Evolutionary conservation across 1,284 basidiomycete species (phyloP).

Genomic region (Moesziomyces globuligerus): DNA sequence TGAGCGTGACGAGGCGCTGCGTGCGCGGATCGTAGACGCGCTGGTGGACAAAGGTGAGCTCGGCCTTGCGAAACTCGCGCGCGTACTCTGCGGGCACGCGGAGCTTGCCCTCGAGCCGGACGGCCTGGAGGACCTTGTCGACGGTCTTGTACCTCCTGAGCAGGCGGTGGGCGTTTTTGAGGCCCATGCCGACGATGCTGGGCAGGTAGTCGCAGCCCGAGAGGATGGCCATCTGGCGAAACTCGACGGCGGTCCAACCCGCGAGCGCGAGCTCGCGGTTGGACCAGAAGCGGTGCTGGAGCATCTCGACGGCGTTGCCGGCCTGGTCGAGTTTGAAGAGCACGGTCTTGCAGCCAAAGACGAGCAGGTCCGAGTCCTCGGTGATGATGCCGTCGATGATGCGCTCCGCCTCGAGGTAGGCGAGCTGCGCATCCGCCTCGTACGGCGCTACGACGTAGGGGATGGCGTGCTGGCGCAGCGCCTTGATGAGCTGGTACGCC

Average conservation of each 20-base stretch:
- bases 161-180: constrained; percentile 88
- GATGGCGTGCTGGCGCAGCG: constrained; percentile 63
- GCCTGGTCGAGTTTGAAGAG: constrained; percentile 65
- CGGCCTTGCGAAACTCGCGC: constrained; percentile 76
- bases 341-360: constrained; percentile 85
- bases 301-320: constrained; percentile 81
- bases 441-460: constrained; percentile 94
- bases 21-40: constrained; percentile 83
- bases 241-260: constrained; percentile 89
- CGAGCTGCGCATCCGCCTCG: constrained; percentile 97
- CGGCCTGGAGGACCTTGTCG: constrained; percentile 82
- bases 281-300: constrained; percentile 79
- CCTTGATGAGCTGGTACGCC: constrained; percentile 98
- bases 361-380: constrained; percentile 96
- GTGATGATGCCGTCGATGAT: constrained; percentile 92
- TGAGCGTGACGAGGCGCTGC: constrained; percentile 49
- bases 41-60: constrained; percentile 93
- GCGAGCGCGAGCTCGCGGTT: constrained; percentile 80
- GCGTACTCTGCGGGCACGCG: constrained; percentile 76
- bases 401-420: constrained; percentile 85
- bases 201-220: constrained; percentile 91
- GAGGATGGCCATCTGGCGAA: constrained; percentile 94
- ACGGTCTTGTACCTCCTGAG: constrained; percentile 85
- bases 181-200: constrained; percentile 68
- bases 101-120: constrained; percentile 87